These are phyloP conservation scores for Solanum dulcamara DNA, from an alignment of 257 asterid species.

Conservation along the genomic window DNA sequence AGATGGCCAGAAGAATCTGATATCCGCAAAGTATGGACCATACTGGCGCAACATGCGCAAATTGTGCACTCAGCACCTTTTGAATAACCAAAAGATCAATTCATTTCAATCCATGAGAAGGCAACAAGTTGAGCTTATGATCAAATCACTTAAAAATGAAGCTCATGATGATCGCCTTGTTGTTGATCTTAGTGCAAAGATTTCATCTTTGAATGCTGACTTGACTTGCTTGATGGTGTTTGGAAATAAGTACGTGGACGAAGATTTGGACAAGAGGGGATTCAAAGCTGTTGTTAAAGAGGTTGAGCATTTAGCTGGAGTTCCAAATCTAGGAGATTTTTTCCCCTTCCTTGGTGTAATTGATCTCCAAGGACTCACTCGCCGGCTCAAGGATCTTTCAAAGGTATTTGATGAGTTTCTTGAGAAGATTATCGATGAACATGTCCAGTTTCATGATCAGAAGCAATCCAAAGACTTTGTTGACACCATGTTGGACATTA, in stretches of 20 bases:
- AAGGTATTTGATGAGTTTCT: neutral
- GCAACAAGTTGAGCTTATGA: neutral
- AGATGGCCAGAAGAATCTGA: neutral
- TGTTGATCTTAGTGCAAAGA: neutral
- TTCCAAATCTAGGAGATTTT: neutral
- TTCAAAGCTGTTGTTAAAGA: neutral
- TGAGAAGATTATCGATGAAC: neutral
- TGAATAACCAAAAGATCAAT: neutral
- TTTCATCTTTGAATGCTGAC: neutral
- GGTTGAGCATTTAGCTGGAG: neutral
- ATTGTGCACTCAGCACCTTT: neutral
- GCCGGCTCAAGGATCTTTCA: neutral
- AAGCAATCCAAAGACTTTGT: neutral
- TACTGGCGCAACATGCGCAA: neutral
- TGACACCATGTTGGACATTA: neutral
- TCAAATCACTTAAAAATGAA: neutral
- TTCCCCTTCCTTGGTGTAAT: neutral
- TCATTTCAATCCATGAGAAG: neutral
- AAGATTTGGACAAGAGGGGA: neutral
- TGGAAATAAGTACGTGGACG: neutral
- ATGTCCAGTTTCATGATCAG: neutral
- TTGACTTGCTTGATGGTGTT: neutral
- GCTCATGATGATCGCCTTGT: neutral
- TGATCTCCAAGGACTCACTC: neutral
- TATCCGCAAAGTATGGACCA: neutral